Base-by-base conservation (phyloP, 257 asterid species). In the Rhazya stricta region DNA sequence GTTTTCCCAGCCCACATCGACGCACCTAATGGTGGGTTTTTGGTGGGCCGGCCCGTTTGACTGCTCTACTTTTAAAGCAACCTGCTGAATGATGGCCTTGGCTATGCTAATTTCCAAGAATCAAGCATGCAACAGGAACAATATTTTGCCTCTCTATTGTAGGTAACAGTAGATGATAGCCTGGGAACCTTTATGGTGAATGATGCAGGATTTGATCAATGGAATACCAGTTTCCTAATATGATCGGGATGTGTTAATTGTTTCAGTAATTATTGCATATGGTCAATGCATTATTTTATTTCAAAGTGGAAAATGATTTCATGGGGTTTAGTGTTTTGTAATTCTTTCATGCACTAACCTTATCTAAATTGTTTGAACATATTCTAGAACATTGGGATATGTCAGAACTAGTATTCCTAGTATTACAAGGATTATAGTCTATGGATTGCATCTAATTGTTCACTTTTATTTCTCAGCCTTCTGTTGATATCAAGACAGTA, bases 401-500 rank as follows among this genome's bases (percentile, higher is more conserved):
- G 23, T 51, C 41, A 41, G 51, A n/a, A 43, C 29, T 46, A 30
- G 57, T 6, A 43, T 36, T 58, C 16, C 34, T 58, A 57, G 67
- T 51, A 45, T 51, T 66, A 32, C 32, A 39, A 54, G 39, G 53
- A 39, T n/a, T 23, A 42, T 16, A n/a, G 19, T 46, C 42, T 19
- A 36, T 18, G 23, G 30, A 34, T 46, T 46, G 62, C 63, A 32
- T 72, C 45, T 76, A 58, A 50, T 54, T 51, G 48, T 69, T 83
- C 78, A 75, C 83, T 80, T 54, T 61, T 58, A 54, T 78, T 79
- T 84, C 72, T 73, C 91, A 95, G 99, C 82, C 93, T 46, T 86
- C 96, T 66, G 98, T 92, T 78, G 99, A 95, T 80, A 93, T 95
- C 75, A 90, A 95, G 82, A 95, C 91, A 57, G 99, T 95, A 77